These are phyloP conservation scores for Solanum virginianum DNA, from an alignment of 257 asterid species.

Conservation along the genomic window DNA sequence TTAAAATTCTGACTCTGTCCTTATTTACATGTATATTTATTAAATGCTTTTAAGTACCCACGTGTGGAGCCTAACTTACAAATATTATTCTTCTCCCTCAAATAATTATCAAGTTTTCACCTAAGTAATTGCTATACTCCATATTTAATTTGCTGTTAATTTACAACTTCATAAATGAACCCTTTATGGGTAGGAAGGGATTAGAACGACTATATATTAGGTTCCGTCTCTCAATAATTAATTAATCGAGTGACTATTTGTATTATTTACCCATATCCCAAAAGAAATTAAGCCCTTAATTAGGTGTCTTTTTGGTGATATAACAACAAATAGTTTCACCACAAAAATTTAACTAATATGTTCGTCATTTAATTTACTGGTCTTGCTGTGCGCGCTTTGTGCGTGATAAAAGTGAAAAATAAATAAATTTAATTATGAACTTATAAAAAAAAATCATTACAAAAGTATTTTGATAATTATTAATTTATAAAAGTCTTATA, in stretches of 20 bases:
- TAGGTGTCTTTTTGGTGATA: background rate
- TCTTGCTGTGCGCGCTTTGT: no score
- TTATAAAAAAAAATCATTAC: no score
- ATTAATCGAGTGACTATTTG: background rate
- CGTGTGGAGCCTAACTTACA: background rate
- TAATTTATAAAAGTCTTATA: no score
- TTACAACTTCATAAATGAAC: background rate
- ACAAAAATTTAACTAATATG: background rate
- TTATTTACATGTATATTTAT: background rate
- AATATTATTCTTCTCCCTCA: background rate
- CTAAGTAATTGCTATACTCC: background rate
- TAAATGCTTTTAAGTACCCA: background rate
- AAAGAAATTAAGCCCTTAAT: background rate
- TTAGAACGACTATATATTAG: background rate
- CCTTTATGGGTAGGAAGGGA: background rate
- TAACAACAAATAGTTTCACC: background rate
- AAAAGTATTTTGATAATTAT: no score
- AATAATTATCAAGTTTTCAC: background rate
- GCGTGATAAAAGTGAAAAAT: no score
- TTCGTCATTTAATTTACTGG: background rate
- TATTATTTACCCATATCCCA: background rate
- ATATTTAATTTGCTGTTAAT: background rate
- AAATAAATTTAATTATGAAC: no score
- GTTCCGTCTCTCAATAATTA: background rate
- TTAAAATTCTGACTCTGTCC: background rate